Percentiles rank a stretch among this genome's conserved stretches.
These are phyloP conservation scores for Ormosia semicastrata DNA, from an alignment of 306 rosid species.

Conservation along the genomic window DNA sequence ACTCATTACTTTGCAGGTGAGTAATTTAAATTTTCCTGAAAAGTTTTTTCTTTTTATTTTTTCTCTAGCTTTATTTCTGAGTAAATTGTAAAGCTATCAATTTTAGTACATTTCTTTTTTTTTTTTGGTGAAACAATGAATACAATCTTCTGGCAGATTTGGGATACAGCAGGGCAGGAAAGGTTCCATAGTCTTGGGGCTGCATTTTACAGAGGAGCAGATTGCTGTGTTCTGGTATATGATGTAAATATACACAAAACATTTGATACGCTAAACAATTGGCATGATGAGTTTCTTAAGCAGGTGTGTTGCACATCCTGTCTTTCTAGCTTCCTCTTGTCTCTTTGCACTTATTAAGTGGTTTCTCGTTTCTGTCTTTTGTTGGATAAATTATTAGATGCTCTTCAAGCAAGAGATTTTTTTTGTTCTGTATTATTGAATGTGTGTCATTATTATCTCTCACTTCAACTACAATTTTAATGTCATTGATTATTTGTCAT, in stretches of 20 bases:
- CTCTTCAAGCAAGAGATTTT: too few relatives aligned
- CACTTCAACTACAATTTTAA: too few relatives aligned
- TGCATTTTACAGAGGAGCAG: slow-evolving; percentile 91
- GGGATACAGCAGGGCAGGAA: slow-evolving; percentile 99
- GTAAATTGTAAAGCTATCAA: neutral
- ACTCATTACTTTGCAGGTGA: slow-evolving; percentile 81
- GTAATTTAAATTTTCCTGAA: neutral
- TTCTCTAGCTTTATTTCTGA: neutral
- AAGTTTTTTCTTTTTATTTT: neutral
- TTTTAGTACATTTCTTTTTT: neutral
- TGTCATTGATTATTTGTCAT: too few relatives aligned
- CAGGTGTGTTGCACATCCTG: slow-evolving; percentile 49
- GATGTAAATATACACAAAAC: slow-evolving; percentile 68
- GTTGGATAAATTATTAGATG: neutral
- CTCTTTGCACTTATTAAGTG: neutral
- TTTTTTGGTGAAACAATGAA: neutral
- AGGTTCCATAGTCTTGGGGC: slow-evolving; percentile 84
- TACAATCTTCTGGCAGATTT: slow-evolving; percentile 53
- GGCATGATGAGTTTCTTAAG: slow-evolving; percentile 86
- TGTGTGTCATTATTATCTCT: too few relatives aligned
- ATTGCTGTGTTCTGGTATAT: slow-evolving; percentile 88
- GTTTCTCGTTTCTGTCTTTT: neutral
- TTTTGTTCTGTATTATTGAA: too few relatives aligned
- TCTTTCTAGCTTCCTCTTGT: neutral
- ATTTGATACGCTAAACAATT: slow-evolving; percentile 71